phyloP scores from a whole-genome alignment of 2,329 filamentous ascomycete species.

The Epichloe elymi region DNA sequence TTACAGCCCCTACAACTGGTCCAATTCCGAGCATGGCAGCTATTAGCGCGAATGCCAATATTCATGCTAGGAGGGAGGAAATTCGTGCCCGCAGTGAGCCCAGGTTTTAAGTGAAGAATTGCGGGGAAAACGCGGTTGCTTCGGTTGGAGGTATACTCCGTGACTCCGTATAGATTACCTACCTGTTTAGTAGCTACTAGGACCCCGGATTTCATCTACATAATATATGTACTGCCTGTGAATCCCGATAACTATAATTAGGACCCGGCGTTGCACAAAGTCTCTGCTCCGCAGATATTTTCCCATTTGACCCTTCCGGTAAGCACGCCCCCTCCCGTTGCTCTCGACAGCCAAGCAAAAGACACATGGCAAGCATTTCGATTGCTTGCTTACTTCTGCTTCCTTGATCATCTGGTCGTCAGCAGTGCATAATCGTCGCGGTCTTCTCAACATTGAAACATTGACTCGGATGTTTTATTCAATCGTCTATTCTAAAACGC shows the following conservation, averaged over 20 bases:
- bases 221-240: too few species aligned
- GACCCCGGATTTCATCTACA: too few species aligned
- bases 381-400: neutral
- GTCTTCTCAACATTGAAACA: neutral
- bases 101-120: neutral
- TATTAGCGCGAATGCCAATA: neutral
- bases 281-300: too few species aligned
- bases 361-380: neutral
- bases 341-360: neutral
- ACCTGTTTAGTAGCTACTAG: too few species aligned
- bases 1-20: neutral
- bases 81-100: neutral
- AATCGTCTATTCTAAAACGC: too few species aligned
- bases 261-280: too few species aligned
- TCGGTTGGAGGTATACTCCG: neutral
- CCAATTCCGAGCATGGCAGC: neutral
- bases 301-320: too few species aligned
- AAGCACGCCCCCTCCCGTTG: neutral
- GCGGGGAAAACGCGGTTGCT: neutral
- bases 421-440: neutral
- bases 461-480: neutral
- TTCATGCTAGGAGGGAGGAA: neutral
- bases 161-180: too few species aligned
- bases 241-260: too few species aligned
- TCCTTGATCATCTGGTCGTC: too few species aligned